Evolutionary conservation across 116 monocot genomes (phyloP), one percentile per base, ranked within the genome.

Genomic region (Zostera marina): DNA sequence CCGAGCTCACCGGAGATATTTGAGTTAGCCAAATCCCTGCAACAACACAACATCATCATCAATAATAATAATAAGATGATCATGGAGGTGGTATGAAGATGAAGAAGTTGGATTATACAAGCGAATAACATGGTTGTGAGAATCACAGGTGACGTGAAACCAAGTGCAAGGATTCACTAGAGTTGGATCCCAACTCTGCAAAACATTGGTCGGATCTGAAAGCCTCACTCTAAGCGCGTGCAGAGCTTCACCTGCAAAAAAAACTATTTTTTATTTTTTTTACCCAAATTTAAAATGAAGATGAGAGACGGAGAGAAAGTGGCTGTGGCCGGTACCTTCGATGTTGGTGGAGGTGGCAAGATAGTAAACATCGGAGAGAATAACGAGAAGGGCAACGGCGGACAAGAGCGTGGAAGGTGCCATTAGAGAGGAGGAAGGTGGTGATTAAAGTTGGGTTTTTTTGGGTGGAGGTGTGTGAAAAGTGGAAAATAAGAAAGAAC

Each of bases 111-210:
- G 23, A 1, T 15, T 64, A 17, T 52, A 92, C 92, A 92, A 65
- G 64, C 92, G 82, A 47, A 88, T 81, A 45, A 93, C 93, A 40
- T 61, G 79, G 73, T 79, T 88, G 64, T 71, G 61, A 48, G 64
- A 55, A 60, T 93, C 74, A 67, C 88, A 87, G 62, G 88, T 88
- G 62, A 93, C 76, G 58, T 93, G 93, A 72, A 87, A 93, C 87
- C 93, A 93, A 55, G 84, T 93, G 73, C 88, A 93, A 40, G 93
- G 88, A 72, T 87, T 87, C 52, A 92, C 92, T 39, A 92, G 83
- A 42, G 83, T 88, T 11, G 81, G 88, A 44, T 90, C 84, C 89
- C 89, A 90, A 71, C 89, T 90, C 78, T 79, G 84, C 38, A 90
- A 66, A n/a, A 84, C 84, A 60, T 90, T 84, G 55, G 56, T 73